Percentiles rank a stretch among this genome's conserved stretches.
phyloP scores from a whole-genome alignment of 768 basidiomycete species.

The Lactarius psammicola region DNA sequence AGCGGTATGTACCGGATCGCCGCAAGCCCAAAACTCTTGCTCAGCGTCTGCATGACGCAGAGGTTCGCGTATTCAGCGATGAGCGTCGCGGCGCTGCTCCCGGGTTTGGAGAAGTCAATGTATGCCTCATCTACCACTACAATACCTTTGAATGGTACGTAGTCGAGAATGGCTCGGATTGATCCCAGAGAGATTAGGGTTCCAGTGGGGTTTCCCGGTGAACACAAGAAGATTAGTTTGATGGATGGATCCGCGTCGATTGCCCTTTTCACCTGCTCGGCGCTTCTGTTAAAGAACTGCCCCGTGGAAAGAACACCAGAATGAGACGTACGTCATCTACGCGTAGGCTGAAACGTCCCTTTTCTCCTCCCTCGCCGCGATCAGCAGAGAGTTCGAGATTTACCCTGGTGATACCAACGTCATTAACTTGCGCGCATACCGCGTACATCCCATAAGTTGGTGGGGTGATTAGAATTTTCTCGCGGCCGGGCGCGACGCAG shows the following conservation, averaged over 20 bases:
- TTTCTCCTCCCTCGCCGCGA: constrained; percentile 70
- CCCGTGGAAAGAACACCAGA: background rate
- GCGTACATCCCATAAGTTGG: constrained; percentile 99
- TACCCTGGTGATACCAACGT: constrained; percentile 77
- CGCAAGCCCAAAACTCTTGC: constrained; percentile 94
- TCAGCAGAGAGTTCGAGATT: constrained; percentile 59
- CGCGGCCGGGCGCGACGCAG: constrained; percentile 69
- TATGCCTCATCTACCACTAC: constrained; percentile 97
- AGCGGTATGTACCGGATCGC: constrained; percentile 72
- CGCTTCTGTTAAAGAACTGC: constrained; percentile 3
- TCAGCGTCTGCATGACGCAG: constrained; percentile 94
- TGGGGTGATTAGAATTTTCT: constrained; percentile 85
- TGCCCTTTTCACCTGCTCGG: constrained; percentile 63
- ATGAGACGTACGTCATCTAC: constrained; percentile 62
- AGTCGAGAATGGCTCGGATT: constrained; percentile 69
- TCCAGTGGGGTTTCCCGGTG: constrained; percentile 96
- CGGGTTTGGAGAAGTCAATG: constrained; percentile 80
- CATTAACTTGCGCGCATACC: constrained; percentile 94
- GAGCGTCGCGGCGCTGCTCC: constrained; percentile 63
- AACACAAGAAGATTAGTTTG: constrained; percentile 93
- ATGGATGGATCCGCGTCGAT: constrained; percentile 71
- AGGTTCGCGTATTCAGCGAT: constrained; percentile 83
- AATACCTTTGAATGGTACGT: constrained; percentile 82
- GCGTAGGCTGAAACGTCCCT: constrained; percentile 68
- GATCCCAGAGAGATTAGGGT: constrained; percentile 74